phyloP scores from a whole-genome alignment of 352 stramenopile species.

The Phytophthora agathidicida region DNA sequence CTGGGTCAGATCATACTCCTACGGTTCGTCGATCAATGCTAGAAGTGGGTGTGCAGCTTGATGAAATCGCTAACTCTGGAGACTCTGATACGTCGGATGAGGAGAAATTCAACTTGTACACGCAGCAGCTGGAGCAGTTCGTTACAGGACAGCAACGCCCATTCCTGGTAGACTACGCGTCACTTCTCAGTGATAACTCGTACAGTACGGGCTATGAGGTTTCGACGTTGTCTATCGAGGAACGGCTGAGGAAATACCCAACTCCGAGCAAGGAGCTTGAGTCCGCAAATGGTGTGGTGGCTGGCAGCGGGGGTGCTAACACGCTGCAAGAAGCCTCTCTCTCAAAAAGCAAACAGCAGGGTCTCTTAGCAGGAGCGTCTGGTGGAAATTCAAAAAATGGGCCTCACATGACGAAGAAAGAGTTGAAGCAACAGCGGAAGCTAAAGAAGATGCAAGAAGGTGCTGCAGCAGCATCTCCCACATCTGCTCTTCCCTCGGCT shows the following conservation, averaged over 20 bases:
- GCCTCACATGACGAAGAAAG: conserved; percentile 60
- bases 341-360: conserved; percentile 29
- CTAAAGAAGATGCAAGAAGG: conserved; percentile 72
- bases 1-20: conserved; percentile 37
- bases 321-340: conserved; percentile 17
- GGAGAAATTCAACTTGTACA: conserved; percentile 60
- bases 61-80: conserved; percentile 26
- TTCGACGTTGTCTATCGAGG: conserved; percentile 64
- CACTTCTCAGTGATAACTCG: conserved; percentile 76
- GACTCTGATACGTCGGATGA: conserved; percentile 37
- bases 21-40: conserved; percentile 11
- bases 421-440: conserved; percentile 75
- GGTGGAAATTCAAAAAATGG: conserved; percentile 31
- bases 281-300: conserved; percentile 9
- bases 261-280: conserved; percentile 51
- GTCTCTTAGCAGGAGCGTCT: conserved; percentile 6
- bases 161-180: conserved; percentile 79
- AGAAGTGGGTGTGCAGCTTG: conserved; percentile 20
- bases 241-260: conserved; percentile 60
- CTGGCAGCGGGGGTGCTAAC: conserved; percentile 1
- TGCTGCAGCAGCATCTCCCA: conserved; percentile 3
- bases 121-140: conserved; percentile 63
- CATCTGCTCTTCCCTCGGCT: not conserved
- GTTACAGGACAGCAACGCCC: conserved; percentile 75
- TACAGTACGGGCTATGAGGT: conserved; percentile 84